These are phyloP conservation scores for Torrubiellomyces zombiae DNA, from an alignment of 2,329 filamentous ascomycete genomes.

Conservation along the genomic window DNA sequence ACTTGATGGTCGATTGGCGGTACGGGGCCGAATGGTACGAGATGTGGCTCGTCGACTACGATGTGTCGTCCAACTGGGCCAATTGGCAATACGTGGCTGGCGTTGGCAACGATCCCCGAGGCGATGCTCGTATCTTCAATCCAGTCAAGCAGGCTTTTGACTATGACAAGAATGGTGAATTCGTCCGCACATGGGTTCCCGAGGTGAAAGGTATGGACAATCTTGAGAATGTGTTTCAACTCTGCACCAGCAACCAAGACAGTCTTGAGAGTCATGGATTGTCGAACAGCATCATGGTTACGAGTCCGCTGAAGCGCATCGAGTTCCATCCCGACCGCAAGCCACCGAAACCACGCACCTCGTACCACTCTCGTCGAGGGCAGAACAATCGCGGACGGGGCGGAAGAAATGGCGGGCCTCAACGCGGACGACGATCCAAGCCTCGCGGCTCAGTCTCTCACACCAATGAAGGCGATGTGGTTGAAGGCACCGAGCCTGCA, in stretches of 20 bases:
- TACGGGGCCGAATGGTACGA: constrained; percentile 76
- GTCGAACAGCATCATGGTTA: constrained; percentile 44
- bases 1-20: constrained; percentile 62
- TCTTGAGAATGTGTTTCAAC: constrained; percentile 48
- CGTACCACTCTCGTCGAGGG: no score
- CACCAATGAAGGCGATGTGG: no score
- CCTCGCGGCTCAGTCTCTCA: no score
- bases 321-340: constrained; percentile 42
- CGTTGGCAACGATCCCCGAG: constrained; percentile 63
- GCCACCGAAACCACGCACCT: constrained; percentile 15
- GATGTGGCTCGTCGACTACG: constrained; percentile 57
- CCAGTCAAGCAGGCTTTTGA: constrained; percentile 67
- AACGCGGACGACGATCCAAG: no score
- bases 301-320: constrained; percentile 48
- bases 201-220: constrained; percentile 42
- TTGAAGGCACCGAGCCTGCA: no score
- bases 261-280: constrained; percentile 41
- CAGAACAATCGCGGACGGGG: constrained; percentile 8
- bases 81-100: constrained; percentile 75
- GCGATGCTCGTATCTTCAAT: constrained; percentile 60
- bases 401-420: no score
- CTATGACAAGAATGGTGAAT: constrained; percentile 54
- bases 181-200: constrained; percentile 56
- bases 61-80: constrained; percentile 60
- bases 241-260: constrained; percentile 44